Conservation (phyloP, 352 stramenopile genomes). For the Phytophthora fragariaefolia region DNA sequence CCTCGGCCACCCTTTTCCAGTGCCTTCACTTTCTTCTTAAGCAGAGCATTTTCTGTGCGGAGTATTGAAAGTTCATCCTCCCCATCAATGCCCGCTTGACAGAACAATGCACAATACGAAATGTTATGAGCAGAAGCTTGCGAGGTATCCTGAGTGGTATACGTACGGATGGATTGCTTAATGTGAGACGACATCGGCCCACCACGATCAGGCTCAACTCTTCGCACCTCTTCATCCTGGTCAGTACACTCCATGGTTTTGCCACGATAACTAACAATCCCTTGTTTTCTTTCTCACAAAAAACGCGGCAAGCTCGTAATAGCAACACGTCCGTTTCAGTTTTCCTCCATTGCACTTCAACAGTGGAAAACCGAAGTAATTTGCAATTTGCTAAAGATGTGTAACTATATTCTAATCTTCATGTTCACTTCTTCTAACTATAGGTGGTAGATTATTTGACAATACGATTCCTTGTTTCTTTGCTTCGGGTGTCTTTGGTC, state of each 20-base stretch:
- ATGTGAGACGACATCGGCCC: conserved; percentile 45
- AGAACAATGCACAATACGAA: background rate
- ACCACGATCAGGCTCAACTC: conserved; percentile 20
- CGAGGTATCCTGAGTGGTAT: too few species aligned
- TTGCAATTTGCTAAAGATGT: background rate
- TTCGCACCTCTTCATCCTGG: conserved; percentile 30
- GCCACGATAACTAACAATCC: background rate
- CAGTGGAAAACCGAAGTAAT: background rate
- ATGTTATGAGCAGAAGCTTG: too few species aligned
- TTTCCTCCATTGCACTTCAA: conserved; percentile 1
- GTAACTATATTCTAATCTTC: conserved; percentile 22
- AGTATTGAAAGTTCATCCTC: conserved; percentile 61
- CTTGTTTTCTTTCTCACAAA: background rate
- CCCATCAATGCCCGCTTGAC: conserved; percentile 18
- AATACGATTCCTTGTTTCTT: conserved; percentile 22
- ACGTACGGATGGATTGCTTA: conserved; percentile 37
- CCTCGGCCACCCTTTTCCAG: conserved; percentile 55
- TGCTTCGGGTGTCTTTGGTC: background rate
- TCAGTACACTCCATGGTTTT: conserved; percentile 23
- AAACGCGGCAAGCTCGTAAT: conserved; percentile 4
- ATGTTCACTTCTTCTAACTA: conserved; percentile 36
- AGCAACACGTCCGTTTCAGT: conserved; percentile 28
- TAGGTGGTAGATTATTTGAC: conserved; percentile 39
- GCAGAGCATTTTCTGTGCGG: conserved; percentile 65
- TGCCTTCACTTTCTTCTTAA: conserved; percentile 78